Evolutionary conservation across 2,329 filamentous ascomycete genomes (phyloP).

Genomic region (Stachybotrys chlorohalonatus): DNA sequence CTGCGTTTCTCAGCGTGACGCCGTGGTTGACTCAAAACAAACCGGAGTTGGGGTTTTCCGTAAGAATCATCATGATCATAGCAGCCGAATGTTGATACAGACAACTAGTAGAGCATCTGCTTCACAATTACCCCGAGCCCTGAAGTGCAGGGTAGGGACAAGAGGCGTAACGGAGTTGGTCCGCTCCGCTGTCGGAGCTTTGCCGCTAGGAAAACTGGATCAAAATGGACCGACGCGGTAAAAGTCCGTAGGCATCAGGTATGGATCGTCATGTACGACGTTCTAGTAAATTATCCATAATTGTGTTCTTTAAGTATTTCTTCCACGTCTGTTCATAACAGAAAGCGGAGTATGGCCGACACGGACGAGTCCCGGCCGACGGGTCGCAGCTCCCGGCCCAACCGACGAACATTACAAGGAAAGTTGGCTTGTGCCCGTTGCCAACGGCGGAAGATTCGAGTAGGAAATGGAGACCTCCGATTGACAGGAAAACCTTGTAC

Average conservation of each 20-base stretch:
- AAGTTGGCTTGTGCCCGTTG: conserved; percentile 26
- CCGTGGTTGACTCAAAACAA: no score
- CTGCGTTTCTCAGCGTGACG: no score
- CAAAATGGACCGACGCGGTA: neutral
- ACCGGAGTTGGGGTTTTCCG: no score
- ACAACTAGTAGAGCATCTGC: no score
- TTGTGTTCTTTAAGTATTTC: neutral
- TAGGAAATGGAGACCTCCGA: conserved; percentile 11
- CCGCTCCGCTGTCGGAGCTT: neutral
- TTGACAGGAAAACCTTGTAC: neutral
- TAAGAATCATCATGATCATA: no score
- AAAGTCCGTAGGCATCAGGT: neutral
- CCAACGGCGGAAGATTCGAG: conserved; percentile 40
- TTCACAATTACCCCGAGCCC: no score
- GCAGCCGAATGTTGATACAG: no score
- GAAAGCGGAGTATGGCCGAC: neutral
- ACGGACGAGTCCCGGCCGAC: neutral
- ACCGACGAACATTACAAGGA: neutral
- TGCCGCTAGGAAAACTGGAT: neutral
- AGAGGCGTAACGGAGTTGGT: neutral
- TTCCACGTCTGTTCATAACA: neutral
- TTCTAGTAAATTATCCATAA: neutral
- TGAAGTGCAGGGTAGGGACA: no score
- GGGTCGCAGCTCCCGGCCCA: neutral
- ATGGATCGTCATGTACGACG: neutral